These are phyloP conservation scores for Gaultheria prostrata DNA, from an alignment of 148 eudicot genomes.

Conservation along the genomic window DNA sequence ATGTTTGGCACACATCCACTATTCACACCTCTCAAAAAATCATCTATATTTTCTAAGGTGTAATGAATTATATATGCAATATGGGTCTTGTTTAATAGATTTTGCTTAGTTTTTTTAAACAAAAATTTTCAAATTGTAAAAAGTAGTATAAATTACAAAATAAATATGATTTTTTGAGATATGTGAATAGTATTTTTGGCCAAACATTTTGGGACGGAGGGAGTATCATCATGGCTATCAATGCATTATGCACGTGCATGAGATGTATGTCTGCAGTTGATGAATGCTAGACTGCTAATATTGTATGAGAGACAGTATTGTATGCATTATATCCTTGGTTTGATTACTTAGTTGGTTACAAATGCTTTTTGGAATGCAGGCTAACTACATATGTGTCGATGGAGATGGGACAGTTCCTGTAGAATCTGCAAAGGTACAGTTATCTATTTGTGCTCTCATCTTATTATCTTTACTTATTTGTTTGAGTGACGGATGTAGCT, in stretches of 20 bases:
- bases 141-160: too few species aligned
- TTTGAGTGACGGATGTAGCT: neutral
- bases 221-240: neutral
- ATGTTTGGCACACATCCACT: too few species aligned
- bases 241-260: constrained; percentile 6
- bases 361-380: constrained; percentile 37
- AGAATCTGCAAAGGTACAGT: constrained; percentile 88
- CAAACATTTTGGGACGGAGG: too few species aligned
- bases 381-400: constrained; percentile 58
- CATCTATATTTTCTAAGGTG: too few species aligned
- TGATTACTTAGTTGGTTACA: neutral
- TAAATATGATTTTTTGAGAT: too few species aligned
- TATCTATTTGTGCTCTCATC: neutral
- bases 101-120: too few species aligned
- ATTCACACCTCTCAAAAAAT: too few species aligned
- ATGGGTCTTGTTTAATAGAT: too few species aligned
- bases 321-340: neutral
- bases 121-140: too few species aligned
- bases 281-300: constrained; percentile 9
- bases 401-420: constrained; percentile 98
- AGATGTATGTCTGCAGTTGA: constrained; percentile 4
- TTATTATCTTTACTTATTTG: neutral
- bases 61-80: too few species aligned
- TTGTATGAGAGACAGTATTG: neutral
- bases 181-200: too few species aligned